A percentile compares a stretch with the other conserved stretches of the same genome.
These are phyloP conservation scores for Penicillium corylophilum DNA, from an alignment of 2,329 filamentous ascomycete genomes.

Conservation along the genomic window DNA sequence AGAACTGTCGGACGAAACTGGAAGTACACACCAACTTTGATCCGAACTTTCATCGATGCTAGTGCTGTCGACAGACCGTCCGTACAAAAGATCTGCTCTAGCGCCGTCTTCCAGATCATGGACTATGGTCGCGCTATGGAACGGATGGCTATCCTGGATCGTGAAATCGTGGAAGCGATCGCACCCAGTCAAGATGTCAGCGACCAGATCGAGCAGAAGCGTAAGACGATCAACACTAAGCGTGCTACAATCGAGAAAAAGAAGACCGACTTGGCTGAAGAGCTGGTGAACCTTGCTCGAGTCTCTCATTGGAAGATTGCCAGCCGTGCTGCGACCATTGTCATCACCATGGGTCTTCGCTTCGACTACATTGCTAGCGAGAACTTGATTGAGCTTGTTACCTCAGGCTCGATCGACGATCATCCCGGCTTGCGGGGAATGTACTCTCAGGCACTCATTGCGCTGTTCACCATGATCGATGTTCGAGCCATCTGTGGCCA, in stretches of 20 bases:
- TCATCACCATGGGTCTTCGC: conserved; percentile 85
- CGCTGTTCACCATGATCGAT: conserved; percentile 80
- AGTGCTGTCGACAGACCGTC: conserved; percentile 90
- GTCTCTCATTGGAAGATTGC: conserved; percentile 96
- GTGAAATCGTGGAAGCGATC: conserved; percentile 68
- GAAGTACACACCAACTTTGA: conserved; percentile 88
- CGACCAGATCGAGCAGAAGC: conserved; percentile 56
- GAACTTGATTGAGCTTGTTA: conserved; percentile 78
- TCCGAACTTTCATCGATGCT: conserved; percentile 85
- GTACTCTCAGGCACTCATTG: conserved; percentile 77
- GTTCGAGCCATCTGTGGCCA: conserved; percentile 83
- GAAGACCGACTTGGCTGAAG: conserved; percentile 76
- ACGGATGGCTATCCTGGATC: conserved; percentile 77
- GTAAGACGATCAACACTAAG: conserved; percentile 72
- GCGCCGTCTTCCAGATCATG: conserved; percentile 79
- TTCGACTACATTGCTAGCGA: conserved; percentile 83
- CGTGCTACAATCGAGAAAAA: conserved; percentile 75
- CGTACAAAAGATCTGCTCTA: conserved; percentile 82
- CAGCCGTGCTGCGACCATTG: conserved; percentile 82
- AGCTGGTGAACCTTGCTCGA: conserved; percentile 74
- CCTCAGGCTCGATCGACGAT: conserved; percentile 79
- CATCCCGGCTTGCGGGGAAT: conserved; percentile 82
- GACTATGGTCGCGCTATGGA: conserved; percentile 91
- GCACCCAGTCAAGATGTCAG: conserved; percentile 66
- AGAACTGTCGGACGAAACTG: conserved; percentile 89